phyloP scores from a whole-genome alignment of 345 rosid genomes.

The Xanthoceras sorbifolium region DNA sequence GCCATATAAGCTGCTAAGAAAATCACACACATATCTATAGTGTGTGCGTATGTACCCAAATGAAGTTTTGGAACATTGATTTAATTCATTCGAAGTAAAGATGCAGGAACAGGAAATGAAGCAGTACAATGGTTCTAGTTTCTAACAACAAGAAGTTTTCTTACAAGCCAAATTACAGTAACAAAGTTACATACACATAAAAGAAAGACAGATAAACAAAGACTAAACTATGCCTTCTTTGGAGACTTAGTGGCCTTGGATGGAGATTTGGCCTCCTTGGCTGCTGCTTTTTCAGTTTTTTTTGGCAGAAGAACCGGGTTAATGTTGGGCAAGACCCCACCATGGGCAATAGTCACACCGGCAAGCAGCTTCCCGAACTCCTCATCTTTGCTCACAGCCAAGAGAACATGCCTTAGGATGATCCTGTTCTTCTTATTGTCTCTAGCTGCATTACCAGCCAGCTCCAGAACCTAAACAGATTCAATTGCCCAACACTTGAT shows the following conservation, averaged over 20 bases:
- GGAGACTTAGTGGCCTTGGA: conserved; percentile 71
- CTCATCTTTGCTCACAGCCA: conserved; percentile 76
- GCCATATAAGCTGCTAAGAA: neutral
- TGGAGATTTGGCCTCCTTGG: conserved; percentile 63
- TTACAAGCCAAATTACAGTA: conserved; percentile 18
- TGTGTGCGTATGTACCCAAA: neutral
- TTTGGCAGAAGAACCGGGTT: conserved; percentile 73
- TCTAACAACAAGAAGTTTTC: conserved; percentile 9
- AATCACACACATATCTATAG: no score
- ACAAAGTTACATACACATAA: conserved; percentile 18
- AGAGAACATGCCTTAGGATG: conserved; percentile 60
- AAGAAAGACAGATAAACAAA: neutral
- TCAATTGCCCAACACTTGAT: neutral
- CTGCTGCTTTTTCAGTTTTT: conserved; percentile 46
- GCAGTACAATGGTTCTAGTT: conserved; percentile 10
- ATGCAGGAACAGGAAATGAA: neutral
- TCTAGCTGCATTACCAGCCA: conserved; percentile 76
- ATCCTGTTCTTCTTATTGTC: conserved; percentile 80
- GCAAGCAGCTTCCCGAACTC: conserved; percentile 66
- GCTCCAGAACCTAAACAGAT: conserved; percentile 53
- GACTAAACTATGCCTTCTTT: conserved; percentile 49
- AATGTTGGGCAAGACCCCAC: conserved; percentile 73
- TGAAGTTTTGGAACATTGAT: neutral
- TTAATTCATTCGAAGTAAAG: conserved; percentile 4
- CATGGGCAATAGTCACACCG: conserved; percentile 80